phyloP scores from a whole-genome alignment of 208 protist genomes.

The Herpetomonas tarakana region DNA sequence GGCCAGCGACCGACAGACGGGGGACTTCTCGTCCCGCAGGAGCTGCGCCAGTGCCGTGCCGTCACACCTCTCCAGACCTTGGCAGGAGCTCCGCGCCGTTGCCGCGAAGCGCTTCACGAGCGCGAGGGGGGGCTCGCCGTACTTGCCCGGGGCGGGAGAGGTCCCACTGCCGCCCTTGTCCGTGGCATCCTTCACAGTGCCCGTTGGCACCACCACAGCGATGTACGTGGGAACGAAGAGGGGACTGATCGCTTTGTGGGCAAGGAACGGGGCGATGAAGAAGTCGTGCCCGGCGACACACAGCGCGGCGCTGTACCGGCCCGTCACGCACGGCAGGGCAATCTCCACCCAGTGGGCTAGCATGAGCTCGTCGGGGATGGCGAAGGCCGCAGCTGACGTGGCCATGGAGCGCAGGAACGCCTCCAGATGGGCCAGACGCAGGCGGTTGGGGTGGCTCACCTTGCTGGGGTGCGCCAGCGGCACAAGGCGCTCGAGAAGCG shows the following conservation, averaged over 20 bases:
- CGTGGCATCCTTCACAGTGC: slow-evolving; percentile 6
- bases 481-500: background rate
- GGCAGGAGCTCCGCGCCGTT: slow-evolving; percentile 42
- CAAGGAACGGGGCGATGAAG: slow-evolving; percentile 54
- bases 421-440: slow-evolving; percentile 62
- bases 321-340: slow-evolving; percentile 40
- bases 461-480: background rate
- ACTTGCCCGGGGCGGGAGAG: slow-evolving; percentile 7
- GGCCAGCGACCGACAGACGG: slow-evolving; percentile 8
- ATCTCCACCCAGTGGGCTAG: slow-evolving; percentile 67
- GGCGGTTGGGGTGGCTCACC: slow-evolving; percentile 21
- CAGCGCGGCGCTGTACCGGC: slow-evolving; percentile 38
- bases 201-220: slow-evolving; percentile 40
- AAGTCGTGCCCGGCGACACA: slow-evolving; percentile 63
- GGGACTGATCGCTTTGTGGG: slow-evolving; percentile 49
- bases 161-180: background rate
- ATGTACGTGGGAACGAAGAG: slow-evolving; percentile 82
- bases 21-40: slow-evolving; percentile 31
- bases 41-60: slow-evolving; percentile 30
- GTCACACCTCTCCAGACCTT: slow-evolving; percentile 59
- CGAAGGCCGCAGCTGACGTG: slow-evolving; percentile 46
- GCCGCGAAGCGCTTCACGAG: slow-evolving; percentile 67
- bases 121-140: slow-evolving; percentile 45
- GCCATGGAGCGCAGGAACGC: slow-evolving; percentile 63
- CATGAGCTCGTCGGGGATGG: slow-evolving; percentile 50